Base-by-base conservation (phyloP, 176 grass and related monocot species). In the Rhipidocladum racemiflorum region DNA sequence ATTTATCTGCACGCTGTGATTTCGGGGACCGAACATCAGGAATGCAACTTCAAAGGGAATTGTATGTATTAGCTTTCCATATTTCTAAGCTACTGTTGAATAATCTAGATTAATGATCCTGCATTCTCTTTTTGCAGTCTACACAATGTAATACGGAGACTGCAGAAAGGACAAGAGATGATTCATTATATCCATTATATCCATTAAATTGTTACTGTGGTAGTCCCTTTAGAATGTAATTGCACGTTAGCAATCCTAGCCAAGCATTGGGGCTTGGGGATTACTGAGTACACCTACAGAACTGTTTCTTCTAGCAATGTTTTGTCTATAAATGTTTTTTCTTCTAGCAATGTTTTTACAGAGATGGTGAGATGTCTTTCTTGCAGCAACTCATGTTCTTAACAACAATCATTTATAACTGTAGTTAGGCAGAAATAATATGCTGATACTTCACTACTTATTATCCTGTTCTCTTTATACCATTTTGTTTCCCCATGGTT, bases 301-400 rank as follows among this genome's bases (percentile, higher is more conserved):
- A 74, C 68, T n/a, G n/a, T 83, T 72, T 21, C 9, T 65, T 64
- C n/a, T n/a, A n/a, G n/a, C n/a, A n/a, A n/a, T n/a, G n/a, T n/a
- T n/a, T n/a, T n/a, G n/a, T n/a, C n/a, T n/a, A n/a, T n/a, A 87
- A 89, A 86, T 29, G 61, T n/a, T n/a, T n/a, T n/a, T n/a, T n/a
- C n/a, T n/a, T n/a, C n/a, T n/a, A n/a, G n/a, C n/a, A n/a, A n/a
- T n/a, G n/a, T 63, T 72, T 89, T 80, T 87, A 10, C 79, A 49
- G 89, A 94, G 61, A 91, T 88, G 89, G 92, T 94, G 78, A 87
- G 87, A 83, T 84, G 18, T 79, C 36, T 72, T 55, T 72, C 50
- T 29, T 43, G 10, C 15, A 44, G 36, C 36, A 66, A 23, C 56
- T 68, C 35, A 51, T 82, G 11, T 38, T 55, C 54, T 9, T 4